Base-by-base conservation (phyloP, 805 yeast genomes). In the Starmerella floris region DNA sequence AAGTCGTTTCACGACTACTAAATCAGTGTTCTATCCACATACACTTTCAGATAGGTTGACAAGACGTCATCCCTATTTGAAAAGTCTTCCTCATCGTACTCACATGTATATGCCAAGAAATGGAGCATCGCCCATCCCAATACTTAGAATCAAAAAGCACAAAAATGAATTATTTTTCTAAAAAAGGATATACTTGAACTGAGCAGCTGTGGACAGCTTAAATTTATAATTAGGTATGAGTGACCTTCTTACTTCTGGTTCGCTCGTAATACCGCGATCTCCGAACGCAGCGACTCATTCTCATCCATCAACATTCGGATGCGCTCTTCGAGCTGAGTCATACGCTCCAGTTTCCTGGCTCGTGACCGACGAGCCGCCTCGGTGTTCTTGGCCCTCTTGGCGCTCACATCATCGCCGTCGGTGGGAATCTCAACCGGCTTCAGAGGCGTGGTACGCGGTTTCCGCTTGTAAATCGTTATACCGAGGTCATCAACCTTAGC, bases 321-420 rank as follows among this genome's bases (percentile, higher is more conserved):
- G 59, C 76, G 80, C 21, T 65, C 75, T 63, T 88, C 96, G 58
- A 87, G 68, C 60, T 83, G 93, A 44, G 66, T 56, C 94, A 87
- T 83, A 61, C 94, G 75, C 62, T 87, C 87, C 76, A 83, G 74
- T 65, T 88, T 88, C 59, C 95, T 76, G 21, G 95, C 95, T 57
- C 96, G 72, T 23, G 95, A 84, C 58, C 95, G 75, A 62, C 96
- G 77, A 6, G 96, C 96, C 52, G 97, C 96, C 38, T 77, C 64
- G n/a, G 88, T 88, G 72, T 91, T 88, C 63, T 88, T 78, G 8
- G 97, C 97, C 60, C 97, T 78, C 67, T 88, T 88, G 55, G 81
- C 61, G 36, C 52, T 46, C 6, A 48, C 50, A 11, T 36, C 41
- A 35, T 54, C 56, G 20, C 49, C 56, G 17, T 50, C 46, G 19